Percentiles rank a stretch among this genome's conserved stretches.
Evolutionary conservation across 192 early-diverging fungal genomes (phyloP).

Genomic region (Podila epicladia): DNA sequence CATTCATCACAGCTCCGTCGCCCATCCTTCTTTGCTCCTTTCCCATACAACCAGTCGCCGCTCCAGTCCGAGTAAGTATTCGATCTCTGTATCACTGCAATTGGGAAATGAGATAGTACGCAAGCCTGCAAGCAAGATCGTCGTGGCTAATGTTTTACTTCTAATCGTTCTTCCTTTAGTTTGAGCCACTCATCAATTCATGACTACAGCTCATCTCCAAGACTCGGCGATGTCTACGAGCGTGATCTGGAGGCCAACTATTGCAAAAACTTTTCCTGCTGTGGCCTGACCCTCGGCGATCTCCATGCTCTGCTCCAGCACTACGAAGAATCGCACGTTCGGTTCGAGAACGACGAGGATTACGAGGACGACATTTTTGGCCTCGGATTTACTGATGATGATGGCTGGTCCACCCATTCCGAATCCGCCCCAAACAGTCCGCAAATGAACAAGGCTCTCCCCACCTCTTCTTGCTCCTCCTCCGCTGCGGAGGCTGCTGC

Average conservation of each 20-base stretch:
- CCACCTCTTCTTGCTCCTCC: constrained; percentile 1
- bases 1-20: constrained; percentile 45
- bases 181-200: constrained; percentile 9
- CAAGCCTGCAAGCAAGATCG: too few relatives aligned
- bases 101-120: too few relatives aligned
- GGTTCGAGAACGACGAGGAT: constrained; percentile 80
- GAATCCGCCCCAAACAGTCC: constrained; percentile 41
- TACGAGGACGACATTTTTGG: constrained; percentile 23
- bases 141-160: neutral
- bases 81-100: too few relatives aligned
- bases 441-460: constrained; percentile 10
- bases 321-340: constrained; percentile 95
- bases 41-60: constrained; percentile 40
- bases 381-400: constrained; percentile 40
- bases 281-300: constrained; percentile 87
- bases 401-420: constrained; percentile 48
- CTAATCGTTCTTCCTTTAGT: constrained; percentile 4
- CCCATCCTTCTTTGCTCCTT: constrained; percentile 36
- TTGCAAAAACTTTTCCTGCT: constrained; percentile 97
- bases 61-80: constrained; percentile 43
- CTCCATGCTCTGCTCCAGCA: constrained; percentile 96
- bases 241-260: constrained; percentile 88
- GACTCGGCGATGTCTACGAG: constrained; percentile 44
- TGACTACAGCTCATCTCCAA: constrained; percentile 39
- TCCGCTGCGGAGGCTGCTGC: constrained; percentile 25